phyloP scores from a whole-genome alignment of 805 yeast genomes.

The Candida andamanensis region DNA sequence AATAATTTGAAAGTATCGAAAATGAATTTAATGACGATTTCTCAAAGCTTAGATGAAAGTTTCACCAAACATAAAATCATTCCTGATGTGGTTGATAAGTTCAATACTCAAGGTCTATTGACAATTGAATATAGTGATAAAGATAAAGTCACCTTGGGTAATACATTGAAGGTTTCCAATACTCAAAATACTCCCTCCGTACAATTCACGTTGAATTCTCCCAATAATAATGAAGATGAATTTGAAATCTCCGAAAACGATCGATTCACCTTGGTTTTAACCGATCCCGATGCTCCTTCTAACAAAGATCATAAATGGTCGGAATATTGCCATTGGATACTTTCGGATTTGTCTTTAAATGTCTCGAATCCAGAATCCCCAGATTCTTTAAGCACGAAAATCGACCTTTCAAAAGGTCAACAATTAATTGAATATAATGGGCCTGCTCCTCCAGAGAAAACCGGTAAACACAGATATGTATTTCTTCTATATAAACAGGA shows the following conservation, averaged over 20 bases:
- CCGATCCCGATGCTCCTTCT: conserved; percentile 95
- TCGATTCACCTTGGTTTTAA: conserved; percentile 67
- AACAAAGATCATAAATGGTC: conserved; percentile 81
- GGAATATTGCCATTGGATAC: conserved; percentile 75
- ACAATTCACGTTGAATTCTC: conserved; percentile 56
- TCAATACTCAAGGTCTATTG: conserved; percentile 49
- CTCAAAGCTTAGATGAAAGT: conserved; percentile 51
- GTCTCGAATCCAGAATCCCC: conserved; percentile 14
- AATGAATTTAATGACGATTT: conserved; percentile 47
- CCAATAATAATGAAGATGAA: conserved; percentile 35
- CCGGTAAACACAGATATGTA: conserved; percentile 85
- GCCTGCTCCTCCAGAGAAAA: conserved; percentile 86
- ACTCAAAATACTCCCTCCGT: conserved; percentile 66
- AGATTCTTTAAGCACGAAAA: conserved; percentile 22
- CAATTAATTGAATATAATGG: conserved; percentile 60
- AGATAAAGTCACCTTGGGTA: conserved; percentile 75
- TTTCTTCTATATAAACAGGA: conserved; percentile 70
- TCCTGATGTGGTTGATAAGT: conserved; percentile 50
- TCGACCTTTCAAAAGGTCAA: conserved; percentile 33
- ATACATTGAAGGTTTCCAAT: conserved; percentile 56
- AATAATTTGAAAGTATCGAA: no score
- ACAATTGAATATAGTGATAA: conserved; percentile 54
- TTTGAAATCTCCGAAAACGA: conserved; percentile 41
- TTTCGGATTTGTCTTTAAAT: conserved; percentile 45
- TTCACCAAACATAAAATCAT: conserved; percentile 44